phyloP scores from a whole-genome alignment of 1,139 yeast species.

The Yamadazyma aaseri region DNA sequence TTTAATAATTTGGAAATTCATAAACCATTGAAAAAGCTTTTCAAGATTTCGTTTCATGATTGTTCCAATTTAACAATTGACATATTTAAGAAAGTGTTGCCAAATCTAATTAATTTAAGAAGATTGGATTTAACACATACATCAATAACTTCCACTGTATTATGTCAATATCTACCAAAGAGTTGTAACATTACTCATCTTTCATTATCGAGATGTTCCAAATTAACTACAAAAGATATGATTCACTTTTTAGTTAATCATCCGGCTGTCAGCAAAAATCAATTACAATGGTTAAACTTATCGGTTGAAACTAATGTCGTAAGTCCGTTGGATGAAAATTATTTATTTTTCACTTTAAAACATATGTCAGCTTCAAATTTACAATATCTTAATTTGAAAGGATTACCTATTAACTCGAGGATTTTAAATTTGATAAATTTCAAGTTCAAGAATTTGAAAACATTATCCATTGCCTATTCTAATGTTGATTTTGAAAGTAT shows the following conservation, averaged over 20 bases:
- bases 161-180: conserved; percentile 47
- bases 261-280: conserved; percentile 59
- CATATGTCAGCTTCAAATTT: conserved; percentile 52
- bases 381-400: conserved; percentile 67
- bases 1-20: conserved; percentile 38
- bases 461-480: conserved; percentile 64
- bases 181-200: conserved; percentile 69
- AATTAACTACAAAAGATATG: conserved; percentile 70
- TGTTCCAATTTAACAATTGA: conserved; percentile 73
- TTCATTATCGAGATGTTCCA: conserved; percentile 76
- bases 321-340: conserved; percentile 60
- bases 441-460: conserved; percentile 54
- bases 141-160: conserved; percentile 58
- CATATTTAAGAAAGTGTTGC: conserved; percentile 56
- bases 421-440: conserved; percentile 56
- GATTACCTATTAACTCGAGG: conserved; percentile 60
- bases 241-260: conserved; percentile 71
- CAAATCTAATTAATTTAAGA: conserved; percentile 56
- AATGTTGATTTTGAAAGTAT: conserved; percentile 50
- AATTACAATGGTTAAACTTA: conserved; percentile 72
- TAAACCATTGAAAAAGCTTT: conserved; percentile 28
- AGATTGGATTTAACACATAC: conserved; percentile 84
- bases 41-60: conserved; percentile 78
- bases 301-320: conserved; percentile 72
- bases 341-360: conserved; percentile 54